A percentile compares a stretch with the other conserved stretches of the same genome.
These are phyloP conservation scores for Kokia cookei DNA, from an alignment of 441 rosid species.

Conservation along the genomic window DNA sequence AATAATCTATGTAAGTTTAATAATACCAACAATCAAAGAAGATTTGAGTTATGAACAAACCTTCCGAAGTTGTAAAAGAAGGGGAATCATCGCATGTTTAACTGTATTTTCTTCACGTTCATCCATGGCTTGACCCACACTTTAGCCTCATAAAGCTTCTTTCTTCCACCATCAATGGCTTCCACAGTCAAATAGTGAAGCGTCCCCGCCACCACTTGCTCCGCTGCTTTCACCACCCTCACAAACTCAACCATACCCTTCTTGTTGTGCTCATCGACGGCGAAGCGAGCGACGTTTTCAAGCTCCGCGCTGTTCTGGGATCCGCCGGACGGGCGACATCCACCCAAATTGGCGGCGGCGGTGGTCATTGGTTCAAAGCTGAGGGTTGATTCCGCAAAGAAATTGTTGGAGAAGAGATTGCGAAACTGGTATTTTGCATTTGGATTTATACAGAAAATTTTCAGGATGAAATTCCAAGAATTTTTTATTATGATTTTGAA, in stretches of 20 bases:
- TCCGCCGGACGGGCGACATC: slow-evolving; percentile 38
- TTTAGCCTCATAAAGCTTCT: slow-evolving; percentile 82
- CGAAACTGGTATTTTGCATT: background rate
- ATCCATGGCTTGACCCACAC: slow-evolving; percentile 95
- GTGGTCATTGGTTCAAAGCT: slow-evolving; percentile 44
- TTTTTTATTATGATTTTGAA: background rate
- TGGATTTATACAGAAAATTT: background rate
- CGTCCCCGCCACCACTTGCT: slow-evolving; percentile 84
- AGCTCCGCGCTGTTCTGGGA: slow-evolving; percentile 52
- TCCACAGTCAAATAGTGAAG: slow-evolving; percentile 78
- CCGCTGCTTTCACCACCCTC: slow-evolving; percentile 75
- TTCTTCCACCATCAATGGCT: slow-evolving; percentile 70
- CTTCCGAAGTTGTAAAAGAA: no score
- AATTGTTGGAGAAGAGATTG: background rate
- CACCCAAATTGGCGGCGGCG: slow-evolving; percentile 35
- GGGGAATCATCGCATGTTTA: slow-evolving; percentile 45
- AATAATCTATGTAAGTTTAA: background rate
- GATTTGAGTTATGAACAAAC: no score
- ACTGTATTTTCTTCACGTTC: slow-evolving; percentile 77
- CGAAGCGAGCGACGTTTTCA: slow-evolving; percentile 70
- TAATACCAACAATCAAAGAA: no score
- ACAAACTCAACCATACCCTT: slow-evolving; percentile 72
- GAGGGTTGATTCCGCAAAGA: slow-evolving; percentile 24
- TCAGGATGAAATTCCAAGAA: background rate
- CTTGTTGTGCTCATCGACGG: slow-evolving; percentile 85